These are phyloP conservation scores for Zizania palustris DNA, from an alignment of 202 grass and related monocot species.

Conservation along the genomic window DNA sequence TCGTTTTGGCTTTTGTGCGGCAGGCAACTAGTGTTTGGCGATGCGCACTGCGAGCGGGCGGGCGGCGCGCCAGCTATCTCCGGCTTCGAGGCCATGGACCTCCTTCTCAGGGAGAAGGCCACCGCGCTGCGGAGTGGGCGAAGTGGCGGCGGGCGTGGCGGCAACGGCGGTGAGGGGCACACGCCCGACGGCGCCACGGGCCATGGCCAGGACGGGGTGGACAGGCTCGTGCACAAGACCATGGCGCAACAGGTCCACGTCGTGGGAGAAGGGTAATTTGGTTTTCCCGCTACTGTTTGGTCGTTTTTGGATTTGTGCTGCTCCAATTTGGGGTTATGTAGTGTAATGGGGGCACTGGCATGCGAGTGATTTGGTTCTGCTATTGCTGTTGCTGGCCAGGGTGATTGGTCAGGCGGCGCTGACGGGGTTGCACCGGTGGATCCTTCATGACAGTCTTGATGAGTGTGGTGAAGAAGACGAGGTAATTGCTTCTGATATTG, in stretches of 20 bases:
- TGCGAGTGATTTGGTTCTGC: conserved; percentile 21
- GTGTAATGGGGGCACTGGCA: not conserved
- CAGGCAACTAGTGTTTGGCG: conserved; percentile 56
- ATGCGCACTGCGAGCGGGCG: conserved; percentile 43
- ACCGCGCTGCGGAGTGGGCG: conserved; percentile 39
- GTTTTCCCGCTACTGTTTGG: not conserved
- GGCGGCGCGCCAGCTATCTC: conserved; percentile 39
- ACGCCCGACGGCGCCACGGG: conserved; percentile 18
- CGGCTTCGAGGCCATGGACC: conserved; percentile 55
- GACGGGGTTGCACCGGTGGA: conserved; percentile 47
- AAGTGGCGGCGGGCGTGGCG: conserved; percentile 11
- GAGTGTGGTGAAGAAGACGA: conserved; percentile 40
- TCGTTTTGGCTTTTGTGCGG: conserved; percentile 12
- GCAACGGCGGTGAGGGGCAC: conserved; percentile 24
- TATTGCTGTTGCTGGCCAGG: conserved; percentile 29
- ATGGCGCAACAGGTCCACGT: conserved; percentile 53
- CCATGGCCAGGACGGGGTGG: conserved; percentile 40
- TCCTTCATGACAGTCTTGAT: conserved; percentile 49
- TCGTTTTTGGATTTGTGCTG: not conserved
- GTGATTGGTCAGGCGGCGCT: conserved; percentile 51
- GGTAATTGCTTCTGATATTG: conserved; percentile 34
- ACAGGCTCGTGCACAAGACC: conserved; percentile 43
- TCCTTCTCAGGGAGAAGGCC: conserved; percentile 54
- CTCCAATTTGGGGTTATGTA: conserved; percentile 13
- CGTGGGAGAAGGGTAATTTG: conserved; percentile 46